These are phyloP conservation scores for Barnettozyma sucrosica DNA, from an alignment of 805 yeast species.

Conservation along the genomic window DNA sequence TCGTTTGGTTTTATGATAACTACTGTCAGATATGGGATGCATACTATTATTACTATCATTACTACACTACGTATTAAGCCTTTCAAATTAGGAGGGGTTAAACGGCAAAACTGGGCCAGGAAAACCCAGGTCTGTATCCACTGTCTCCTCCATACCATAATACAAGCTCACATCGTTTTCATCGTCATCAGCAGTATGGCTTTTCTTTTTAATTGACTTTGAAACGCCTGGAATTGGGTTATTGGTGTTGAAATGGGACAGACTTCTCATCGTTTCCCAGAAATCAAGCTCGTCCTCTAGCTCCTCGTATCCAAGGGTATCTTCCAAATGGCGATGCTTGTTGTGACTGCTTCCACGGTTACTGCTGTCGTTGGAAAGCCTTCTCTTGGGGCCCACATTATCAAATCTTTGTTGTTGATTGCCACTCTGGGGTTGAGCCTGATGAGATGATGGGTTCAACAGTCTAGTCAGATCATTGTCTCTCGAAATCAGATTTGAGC, in stretches of 20 bases:
- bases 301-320: slow-evolving; percentile 30
- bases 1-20: not conserved
- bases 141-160: slow-evolving; percentile 10
- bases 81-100: slow-evolving; percentile 2
- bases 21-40: not conserved
- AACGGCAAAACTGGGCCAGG: slow-evolving; percentile 9
- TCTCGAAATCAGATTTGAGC: slow-evolving; percentile 40
- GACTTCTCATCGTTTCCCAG: slow-evolving; percentile 62
- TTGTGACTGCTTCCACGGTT: not conserved
- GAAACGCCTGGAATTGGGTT: slow-evolving; percentile 15
- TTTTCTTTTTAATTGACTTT: slow-evolving; percentile 4
- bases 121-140: slow-evolving; percentile 3
- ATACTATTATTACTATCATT: not conserved
- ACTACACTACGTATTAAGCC: not conserved
- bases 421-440: slow-evolving; percentile 10
- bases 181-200: slow-evolving; percentile 5
- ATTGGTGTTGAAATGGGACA: slow-evolving; percentile 37
- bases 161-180: slow-evolving; percentile 2
- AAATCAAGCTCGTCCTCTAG: slow-evolving; percentile 61
- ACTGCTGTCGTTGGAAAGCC: slow-evolving; percentile 18
- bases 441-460: slow-evolving; percentile 32
- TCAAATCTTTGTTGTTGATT: slow-evolving; percentile 7
- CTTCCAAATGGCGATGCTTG: slow-evolving; percentile 4
- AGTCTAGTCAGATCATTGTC: slow-evolving; percentile 41
- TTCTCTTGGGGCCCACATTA: slow-evolving; percentile 9